A percentile compares a stretch with the other conserved stretches of the same genome.
phyloP scores from a whole-genome alignment of 768 basidiomycete genomes.

The Boletus subparvulus region DNA sequence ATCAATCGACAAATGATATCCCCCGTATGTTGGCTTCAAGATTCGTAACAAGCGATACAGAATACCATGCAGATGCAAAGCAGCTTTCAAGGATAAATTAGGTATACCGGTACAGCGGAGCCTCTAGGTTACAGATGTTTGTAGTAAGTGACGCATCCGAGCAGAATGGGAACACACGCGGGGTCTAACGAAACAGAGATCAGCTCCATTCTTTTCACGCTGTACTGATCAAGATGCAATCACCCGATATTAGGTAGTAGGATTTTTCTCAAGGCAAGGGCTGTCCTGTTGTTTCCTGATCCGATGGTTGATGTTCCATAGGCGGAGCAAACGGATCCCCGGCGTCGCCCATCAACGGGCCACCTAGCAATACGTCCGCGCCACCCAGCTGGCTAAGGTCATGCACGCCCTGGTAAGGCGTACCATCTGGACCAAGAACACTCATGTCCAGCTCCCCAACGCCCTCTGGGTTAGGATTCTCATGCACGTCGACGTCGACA shows the following conservation, averaged over 20 bases:
- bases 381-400: slow-evolving; percentile 58
- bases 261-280: not conserved
- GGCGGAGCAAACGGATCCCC: slow-evolving; percentile 57
- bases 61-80: not conserved
- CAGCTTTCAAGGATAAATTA: no score
- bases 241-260: slow-evolving; percentile 2
- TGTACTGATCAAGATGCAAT: not conserved
- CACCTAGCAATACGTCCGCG: slow-evolving; percentile 56
- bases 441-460: slow-evolving; percentile 62
- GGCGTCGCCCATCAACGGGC: slow-evolving; percentile 56
- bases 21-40: slow-evolving; percentile 4
- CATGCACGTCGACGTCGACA: slow-evolving; percentile 41
- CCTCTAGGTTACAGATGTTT: not conserved
- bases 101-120: no score
- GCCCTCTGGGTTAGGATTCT: slow-evolving; percentile 27
- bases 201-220: not conserved
- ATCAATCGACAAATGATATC: slow-evolving; percentile 4
- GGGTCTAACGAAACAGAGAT: not conserved
- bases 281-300: slow-evolving; percentile 14
- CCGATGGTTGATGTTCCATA: slow-evolving; percentile 21
- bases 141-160: not conserved
- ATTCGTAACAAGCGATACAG: not conserved
- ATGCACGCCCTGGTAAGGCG: slow-evolving; percentile 51
- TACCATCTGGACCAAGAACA: slow-evolving; percentile 62
- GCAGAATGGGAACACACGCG: not conserved